A percentile compares a stretch with the other conserved stretches of the same genome.
Conservation (phyloP, 495 filamentous ascomycete species). For the Aspergillus biplanus region DNA sequence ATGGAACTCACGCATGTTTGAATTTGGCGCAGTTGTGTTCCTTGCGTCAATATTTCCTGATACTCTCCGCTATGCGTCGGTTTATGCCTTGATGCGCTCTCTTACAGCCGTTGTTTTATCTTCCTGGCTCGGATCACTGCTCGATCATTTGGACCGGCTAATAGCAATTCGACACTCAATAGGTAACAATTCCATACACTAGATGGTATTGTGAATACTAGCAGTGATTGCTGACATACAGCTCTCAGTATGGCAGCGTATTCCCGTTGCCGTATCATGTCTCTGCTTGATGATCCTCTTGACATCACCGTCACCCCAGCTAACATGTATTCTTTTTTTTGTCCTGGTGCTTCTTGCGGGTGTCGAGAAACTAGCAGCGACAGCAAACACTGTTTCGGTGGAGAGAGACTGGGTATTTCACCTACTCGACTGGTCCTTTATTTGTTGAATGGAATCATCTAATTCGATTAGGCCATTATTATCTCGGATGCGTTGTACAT, state of each 20-base stretch:
- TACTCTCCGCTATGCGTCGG: constrained; percentile 51
- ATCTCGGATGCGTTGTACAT: constrained; percentile 42
- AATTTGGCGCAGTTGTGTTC: constrained; percentile 66
- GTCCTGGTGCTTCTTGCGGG: constrained; percentile 55
- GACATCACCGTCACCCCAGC: constrained; percentile 8
- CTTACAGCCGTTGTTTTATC: constrained; percentile 36
- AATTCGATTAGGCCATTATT: constrained; percentile 41
- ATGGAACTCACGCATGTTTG: constrained; percentile 73
- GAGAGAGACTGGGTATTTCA: constrained; percentile 66
- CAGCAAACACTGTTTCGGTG: constrained; percentile 63
- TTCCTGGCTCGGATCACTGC: constrained; percentile 49
- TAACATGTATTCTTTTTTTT: constrained; percentile 43
- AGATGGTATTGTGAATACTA: background rate
- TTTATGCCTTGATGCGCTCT: constrained; percentile 42
- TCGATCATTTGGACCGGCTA: constrained; percentile 51
- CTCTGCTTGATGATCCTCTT: constrained; percentile 34
- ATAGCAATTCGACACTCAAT: constrained; percentile 53
- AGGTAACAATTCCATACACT: constrained; percentile 34
- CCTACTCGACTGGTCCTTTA: background rate
- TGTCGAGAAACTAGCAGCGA: constrained; percentile 57
- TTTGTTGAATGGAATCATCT: background rate
- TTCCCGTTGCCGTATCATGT: constrained; percentile 45
- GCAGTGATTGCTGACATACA: background rate
- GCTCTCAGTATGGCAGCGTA: constrained; percentile 39
- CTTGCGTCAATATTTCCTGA: constrained; percentile 61